These are phyloP conservation scores for Ramularia collo-cygni DNA, from an alignment of 2,329 filamentous ascomycete genomes.

Conservation along the genomic window DNA sequence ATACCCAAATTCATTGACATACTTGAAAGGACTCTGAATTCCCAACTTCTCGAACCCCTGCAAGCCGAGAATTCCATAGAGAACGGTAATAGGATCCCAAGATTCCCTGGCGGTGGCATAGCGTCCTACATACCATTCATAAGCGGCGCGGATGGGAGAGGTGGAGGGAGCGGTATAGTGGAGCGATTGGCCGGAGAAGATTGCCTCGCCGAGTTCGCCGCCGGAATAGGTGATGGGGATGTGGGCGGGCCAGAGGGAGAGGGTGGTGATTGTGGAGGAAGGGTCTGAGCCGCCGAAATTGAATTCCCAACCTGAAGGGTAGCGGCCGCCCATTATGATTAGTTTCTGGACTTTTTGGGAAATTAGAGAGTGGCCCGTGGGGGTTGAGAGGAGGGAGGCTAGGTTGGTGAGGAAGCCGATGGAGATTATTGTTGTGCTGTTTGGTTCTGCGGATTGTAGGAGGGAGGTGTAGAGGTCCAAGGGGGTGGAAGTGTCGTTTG, in stretches of 20 bases:
- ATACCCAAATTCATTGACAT: conserved; percentile 10
- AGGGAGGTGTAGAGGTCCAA: conserved; percentile 9
- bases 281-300: conserved; percentile 44
- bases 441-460: conserved; percentile 6
- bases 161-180: conserved; percentile 10
- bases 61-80: conserved; percentile 10
- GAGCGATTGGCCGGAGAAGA: conserved; percentile 36
- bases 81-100: conserved; percentile 13
- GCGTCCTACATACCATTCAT: conserved; percentile 14
- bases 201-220: conserved; percentile 37
- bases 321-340: conserved; percentile 48
- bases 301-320: conserved; percentile 43
- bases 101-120: conserved; percentile 7
- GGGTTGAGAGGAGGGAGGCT: conserved; percentile 42
- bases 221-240: conserved; percentile 39
- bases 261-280: conserved; percentile 35
- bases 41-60: conserved; percentile 3
- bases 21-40: conserved; percentile 6
- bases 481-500: conserved; percentile 10
- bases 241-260: conserved; percentile 40
- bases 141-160: conserved; percentile 11
- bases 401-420: conserved; percentile 28
- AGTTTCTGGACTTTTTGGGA: conserved; percentile 42
- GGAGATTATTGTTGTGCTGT: conserved; percentile 17
- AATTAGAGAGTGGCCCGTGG: conserved; percentile 38